Evolutionary conservation across 257 asterid species (phyloP), one percentile per base, ranked within the genome.

Genomic region (Forsythia suspensa): DNA sequence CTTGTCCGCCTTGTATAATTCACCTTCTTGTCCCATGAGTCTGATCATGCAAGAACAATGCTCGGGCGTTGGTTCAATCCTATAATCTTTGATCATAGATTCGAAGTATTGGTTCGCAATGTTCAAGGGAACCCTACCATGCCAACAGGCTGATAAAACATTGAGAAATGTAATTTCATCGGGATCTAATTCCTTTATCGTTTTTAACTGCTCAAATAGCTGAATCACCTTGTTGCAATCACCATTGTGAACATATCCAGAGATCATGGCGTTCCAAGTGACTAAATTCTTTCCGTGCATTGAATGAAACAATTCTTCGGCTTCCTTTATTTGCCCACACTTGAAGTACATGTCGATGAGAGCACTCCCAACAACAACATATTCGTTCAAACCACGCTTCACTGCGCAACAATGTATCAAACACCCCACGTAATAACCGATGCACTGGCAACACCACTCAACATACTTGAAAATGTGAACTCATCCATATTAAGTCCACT

Each of bases 301-400:
- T 1, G 83, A 83, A 0, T 80, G 78, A 72, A 90, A 93, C 61
- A 80, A 41, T 66, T 71, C 52, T 41, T 84, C 89, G 0, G 91
- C 96, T 68, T 89, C 90, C 0, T 73, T 38, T 51, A 89, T 77
- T 72, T 73, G 75, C 77, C 97, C 99, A 57, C 98, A 93, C 83
- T 93, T 95, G 41, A 90, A 88, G 76, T 95, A 93, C 98, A 91
- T 88, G 87, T 93, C 93, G 24, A 89, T 39, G 1, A 95, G 90
- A 66, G 99, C 90, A 81, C 91, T 91, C n/a, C 98, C 99, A 36
- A 93, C 98, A 8, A 89, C 94, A 20, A 93, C 74, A 11, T 81
- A 75, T 24, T 39, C 76, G 21, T 89, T 88, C 57, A 93, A 82
- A 18, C 95, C 91, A 36, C 51, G 77, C 80, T 90, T 93, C 69